These are phyloP conservation scores for Taphrina flavorubra DNA, from an alignment of 1,139 yeast species.

Conservation along the genomic window DNA sequence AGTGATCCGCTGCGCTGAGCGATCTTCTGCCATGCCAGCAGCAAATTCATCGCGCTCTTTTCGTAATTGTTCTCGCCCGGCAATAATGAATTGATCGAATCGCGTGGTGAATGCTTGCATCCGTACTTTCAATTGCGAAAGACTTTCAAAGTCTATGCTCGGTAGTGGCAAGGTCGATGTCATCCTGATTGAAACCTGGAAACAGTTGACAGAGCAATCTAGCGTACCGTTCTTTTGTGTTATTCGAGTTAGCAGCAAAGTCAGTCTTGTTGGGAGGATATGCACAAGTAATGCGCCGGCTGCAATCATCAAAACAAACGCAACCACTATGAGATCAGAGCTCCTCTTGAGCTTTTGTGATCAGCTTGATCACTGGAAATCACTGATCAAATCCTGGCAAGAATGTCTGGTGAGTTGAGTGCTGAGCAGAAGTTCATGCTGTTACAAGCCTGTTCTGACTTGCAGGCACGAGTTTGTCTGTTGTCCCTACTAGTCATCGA, in stretches of 20 bases:
- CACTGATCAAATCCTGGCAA: not conserved
- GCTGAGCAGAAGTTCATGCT: too few species aligned
- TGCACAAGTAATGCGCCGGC: not conserved
- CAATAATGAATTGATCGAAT: slow-evolving; percentile 40
- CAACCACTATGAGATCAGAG: not conserved
- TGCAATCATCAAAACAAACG: slow-evolving; percentile 13
- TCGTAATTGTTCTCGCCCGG: slow-evolving; percentile 32
- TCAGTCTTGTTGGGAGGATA: too few species aligned
- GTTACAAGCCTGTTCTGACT: too few species aligned
- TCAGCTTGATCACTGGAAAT: not conserved
- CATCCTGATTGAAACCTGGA: not conserved
- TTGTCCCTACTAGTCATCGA: not conserved
- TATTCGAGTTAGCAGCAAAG: too few species aligned
- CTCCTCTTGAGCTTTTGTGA: not conserved
- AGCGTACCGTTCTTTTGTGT: too few species aligned
- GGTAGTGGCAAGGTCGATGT: slow-evolving; percentile 18
- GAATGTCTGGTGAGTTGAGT: too few species aligned
- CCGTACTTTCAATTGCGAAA: slow-evolving; percentile 26
- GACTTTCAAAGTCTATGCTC: slow-evolving; percentile 4
- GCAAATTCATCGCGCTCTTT: slow-evolving; percentile 30
- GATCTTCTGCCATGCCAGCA: slow-evolving; percentile 40
- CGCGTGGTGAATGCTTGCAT: slow-evolving; percentile 41
- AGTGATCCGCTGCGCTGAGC: slow-evolving; percentile 5
- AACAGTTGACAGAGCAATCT: too few species aligned
- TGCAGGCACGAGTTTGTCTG: too few species aligned